phyloP scores from a whole-genome alignment of 2,329 filamentous ascomycete genomes.

The Teratosphaeria gauchensis region DNA sequence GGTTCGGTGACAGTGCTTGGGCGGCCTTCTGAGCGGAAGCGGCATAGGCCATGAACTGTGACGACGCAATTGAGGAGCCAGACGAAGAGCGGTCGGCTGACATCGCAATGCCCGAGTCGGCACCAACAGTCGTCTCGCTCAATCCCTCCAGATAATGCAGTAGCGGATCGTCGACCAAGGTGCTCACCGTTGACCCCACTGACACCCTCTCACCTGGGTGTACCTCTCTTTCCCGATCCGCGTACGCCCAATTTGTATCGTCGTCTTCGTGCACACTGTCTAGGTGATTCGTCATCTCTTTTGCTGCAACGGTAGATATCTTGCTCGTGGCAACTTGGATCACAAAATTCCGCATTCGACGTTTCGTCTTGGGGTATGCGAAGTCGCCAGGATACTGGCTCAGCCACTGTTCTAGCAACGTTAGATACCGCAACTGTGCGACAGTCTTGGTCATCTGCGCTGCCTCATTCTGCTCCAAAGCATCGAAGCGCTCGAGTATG shows the following conservation, averaged over 20 bases:
- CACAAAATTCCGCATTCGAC: slow-evolving; percentile 66
- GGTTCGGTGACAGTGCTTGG: slow-evolving; percentile 58
- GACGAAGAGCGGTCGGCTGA: slow-evolving; percentile 10
- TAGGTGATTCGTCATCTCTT: slow-evolving; percentile 73
- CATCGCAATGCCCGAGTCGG: slow-evolving; percentile 12
- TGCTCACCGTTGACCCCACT: slow-evolving; percentile 22
- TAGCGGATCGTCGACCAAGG: slow-evolving; percentile 24
- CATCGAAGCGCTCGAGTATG: slow-evolving; percentile 67
- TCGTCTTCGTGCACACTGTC: slow-evolving; percentile 75
- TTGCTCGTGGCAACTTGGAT: slow-evolving; percentile 62
- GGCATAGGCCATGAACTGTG: slow-evolving; percentile 52
- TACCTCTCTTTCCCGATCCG: slow-evolving; percentile 52
- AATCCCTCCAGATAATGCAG: slow-evolving; percentile 21
- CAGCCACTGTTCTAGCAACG: slow-evolving; percentile 81
- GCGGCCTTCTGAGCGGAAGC: slow-evolving; percentile 78
- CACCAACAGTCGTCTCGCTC: slow-evolving; percentile 20
- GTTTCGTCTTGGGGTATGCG: slow-evolving; percentile 64
- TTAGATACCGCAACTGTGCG: slow-evolving; percentile 72
- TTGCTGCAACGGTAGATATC: slow-evolving; percentile 74
- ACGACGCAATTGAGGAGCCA: slow-evolving; percentile 26
- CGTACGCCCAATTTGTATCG: slow-evolving; percentile 84
- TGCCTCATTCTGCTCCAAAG: slow-evolving; percentile 52
- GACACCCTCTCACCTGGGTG: slow-evolving; percentile 28
- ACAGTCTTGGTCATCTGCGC: slow-evolving; percentile 68
- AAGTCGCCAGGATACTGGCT: slow-evolving; percentile 87